phyloP scores from a whole-genome alignment of 202 grass and related monocot species.

The Panicum virgatum region DNA sequence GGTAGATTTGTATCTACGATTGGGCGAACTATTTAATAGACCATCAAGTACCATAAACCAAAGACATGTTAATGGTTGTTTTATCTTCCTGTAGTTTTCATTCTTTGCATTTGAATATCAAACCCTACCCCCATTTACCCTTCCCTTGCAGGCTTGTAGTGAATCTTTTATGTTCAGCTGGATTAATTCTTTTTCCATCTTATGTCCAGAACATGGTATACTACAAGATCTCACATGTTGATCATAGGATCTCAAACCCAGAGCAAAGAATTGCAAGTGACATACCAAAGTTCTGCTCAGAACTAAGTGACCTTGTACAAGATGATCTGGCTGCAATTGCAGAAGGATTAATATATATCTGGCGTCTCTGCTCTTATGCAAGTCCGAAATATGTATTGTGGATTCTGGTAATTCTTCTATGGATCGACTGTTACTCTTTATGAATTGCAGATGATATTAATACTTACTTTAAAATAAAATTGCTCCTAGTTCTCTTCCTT shows the following conservation, averaged over 20 bases:
- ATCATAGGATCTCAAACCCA: constrained; percentile 81
- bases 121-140: background rate
- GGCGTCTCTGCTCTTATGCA: constrained; percentile 95
- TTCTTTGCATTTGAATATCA: background rate
- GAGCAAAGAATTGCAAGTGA: constrained; percentile 98
- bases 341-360: constrained; percentile 87
- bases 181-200: constrained; percentile 8
- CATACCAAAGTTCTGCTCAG: constrained; percentile 91
- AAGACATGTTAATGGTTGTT: background rate
- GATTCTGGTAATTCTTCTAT: constrained; percentile 76
- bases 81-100: constrained; percentile 10
- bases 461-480: background rate
- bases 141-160: background rate
- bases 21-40: background rate
- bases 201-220: constrained; percentile 93
- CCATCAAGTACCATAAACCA: background rate
- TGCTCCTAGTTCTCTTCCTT: background rate
- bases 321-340: constrained; percentile 88
- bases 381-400: constrained; percentile 99
- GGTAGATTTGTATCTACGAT: background rate
- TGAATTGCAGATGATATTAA: background rate
- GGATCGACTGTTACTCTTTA: background rate
- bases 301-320: constrained; percentile 92
- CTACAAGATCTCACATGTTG: constrained; percentile 98
- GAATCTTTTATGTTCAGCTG: constrained; percentile 1